Evolutionary conservation across 2,329 filamentous ascomycete genomes (phyloP).

Genomic region (Verticillium longisporum): DNA sequence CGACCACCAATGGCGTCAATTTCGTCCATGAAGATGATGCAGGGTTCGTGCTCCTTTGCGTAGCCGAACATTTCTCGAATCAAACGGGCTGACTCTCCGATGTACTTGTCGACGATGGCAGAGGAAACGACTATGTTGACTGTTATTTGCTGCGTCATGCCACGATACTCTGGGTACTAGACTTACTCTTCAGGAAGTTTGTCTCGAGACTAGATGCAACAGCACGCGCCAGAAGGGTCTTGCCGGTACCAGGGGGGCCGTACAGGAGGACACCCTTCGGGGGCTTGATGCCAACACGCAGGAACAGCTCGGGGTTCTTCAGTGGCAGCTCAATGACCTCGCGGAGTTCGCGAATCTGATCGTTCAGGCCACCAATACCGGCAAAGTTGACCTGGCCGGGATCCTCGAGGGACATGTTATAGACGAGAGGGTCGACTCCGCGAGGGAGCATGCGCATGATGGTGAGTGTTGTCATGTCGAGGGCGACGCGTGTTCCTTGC

Average conservation of each 20-base stretch:
- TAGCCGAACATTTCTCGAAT: conserved; percentile 99
- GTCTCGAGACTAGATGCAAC: conserved; percentile 96
- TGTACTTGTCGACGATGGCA: conserved; percentile 99
- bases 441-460: conserved; percentile 99
- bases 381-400: conserved; percentile 96
- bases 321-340: conserved; percentile 97
- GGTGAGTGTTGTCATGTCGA: conserved; percentile 98
- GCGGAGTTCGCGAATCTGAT: conserved; percentile 93
- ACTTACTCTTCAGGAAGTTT: conserved; percentile 90
- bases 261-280: conserved; percentile 96
- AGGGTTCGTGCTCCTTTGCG: conserved; percentile 97
- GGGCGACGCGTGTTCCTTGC: conserved; percentile 93
- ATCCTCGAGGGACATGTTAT: conserved; percentile 99
- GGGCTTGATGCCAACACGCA: conserved; percentile 96
- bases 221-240: conserved; percentile 88
- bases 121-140: conserved; percentile 76
- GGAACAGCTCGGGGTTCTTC: conserved; percentile 97
- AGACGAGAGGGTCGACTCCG: conserved; percentile 96
- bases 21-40: conserved; percentile 99
- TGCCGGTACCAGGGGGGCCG: conserved; percentile 92
- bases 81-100: conserved; percentile 92
- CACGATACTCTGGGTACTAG: conserved; percentile 1
- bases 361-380: conserved; percentile 94
- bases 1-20: conserved; percentile 98
- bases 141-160: conserved; percentile 9